These are phyloP conservation scores for Apiospora malaysiana DNA, from an alignment of 2,329 filamentous ascomycete genomes.

Conservation along the genomic window DNA sequence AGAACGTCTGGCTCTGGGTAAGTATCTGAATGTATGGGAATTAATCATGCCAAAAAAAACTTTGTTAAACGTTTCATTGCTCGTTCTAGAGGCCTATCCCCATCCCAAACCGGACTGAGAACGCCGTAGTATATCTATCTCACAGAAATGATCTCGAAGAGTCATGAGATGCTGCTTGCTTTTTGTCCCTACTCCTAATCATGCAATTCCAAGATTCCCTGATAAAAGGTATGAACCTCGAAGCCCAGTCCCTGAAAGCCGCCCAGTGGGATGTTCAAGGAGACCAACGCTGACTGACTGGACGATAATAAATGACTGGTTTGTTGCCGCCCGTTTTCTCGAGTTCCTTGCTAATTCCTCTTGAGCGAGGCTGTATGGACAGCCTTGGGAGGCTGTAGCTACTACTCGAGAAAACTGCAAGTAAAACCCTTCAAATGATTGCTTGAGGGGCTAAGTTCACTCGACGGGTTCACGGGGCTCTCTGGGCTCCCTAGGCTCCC, in stretches of 20 bases:
- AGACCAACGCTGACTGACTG: background rate
- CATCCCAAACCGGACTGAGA: constrained; percentile 19
- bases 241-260: constrained; percentile 13
- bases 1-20: background rate
- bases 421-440: constrained; percentile 16
- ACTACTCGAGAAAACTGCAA: background rate
- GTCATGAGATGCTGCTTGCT: constrained; percentile 22
- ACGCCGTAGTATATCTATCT: constrained; percentile 22
- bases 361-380: background rate
- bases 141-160: constrained; percentile 18
- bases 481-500: constrained; percentile 56
- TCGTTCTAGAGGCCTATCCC: constrained; percentile 19
- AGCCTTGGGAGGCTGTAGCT: background rate
- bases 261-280: background rate
- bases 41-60: too few species aligned
- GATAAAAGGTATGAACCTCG: constrained; percentile 2
- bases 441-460: constrained; percentile 27
- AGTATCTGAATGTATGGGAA: background rate
- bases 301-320: constrained; percentile 12
- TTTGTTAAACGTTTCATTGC: constrained; percentile 16
- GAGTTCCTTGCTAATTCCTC: background rate
- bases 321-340: background rate
- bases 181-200: constrained; percentile 22
- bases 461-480: constrained; percentile 54
- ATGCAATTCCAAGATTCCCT: constrained; percentile 6